phyloP scores from a whole-genome alignment of 2,329 filamentous ascomycete genomes.

The Aureobasidium sp. region DNA sequence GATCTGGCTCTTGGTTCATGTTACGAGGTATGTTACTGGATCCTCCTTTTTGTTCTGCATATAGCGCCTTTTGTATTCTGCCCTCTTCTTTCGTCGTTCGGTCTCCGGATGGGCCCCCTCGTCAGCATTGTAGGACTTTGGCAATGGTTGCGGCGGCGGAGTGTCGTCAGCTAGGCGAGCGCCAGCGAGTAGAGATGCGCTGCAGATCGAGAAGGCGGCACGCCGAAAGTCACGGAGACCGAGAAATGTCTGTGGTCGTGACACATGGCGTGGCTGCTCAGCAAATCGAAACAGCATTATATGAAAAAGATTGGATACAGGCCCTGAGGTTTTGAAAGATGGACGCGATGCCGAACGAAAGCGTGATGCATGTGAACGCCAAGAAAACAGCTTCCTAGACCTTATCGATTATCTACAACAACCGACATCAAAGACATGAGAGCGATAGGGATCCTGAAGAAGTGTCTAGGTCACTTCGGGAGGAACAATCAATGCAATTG shows the following conservation, averaged over 20 bases:
- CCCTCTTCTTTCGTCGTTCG: neutral
- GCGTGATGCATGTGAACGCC: neutral
- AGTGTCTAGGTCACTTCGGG: too few species aligned
- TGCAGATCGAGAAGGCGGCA: neutral
- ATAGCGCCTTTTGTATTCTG: neutral
- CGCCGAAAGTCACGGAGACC: too few species aligned
- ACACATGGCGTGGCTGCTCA: neutral
- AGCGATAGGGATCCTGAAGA: too few species aligned
- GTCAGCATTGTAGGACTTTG: neutral
- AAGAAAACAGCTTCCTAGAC: neutral
- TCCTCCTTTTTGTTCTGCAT: neutral
- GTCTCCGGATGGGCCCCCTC: neutral
- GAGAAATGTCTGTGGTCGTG: neutral
- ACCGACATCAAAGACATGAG: too few species aligned
- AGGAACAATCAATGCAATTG: too few species aligned
- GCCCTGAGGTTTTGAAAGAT: neutral
- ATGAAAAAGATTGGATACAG: too few species aligned
- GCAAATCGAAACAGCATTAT: neutral
- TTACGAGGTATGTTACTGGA: neutral
- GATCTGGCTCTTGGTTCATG: too few species aligned
- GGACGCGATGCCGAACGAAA: neutral
- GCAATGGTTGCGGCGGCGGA: neutral
- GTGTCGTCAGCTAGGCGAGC: neutral
- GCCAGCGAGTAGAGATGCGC: neutral
- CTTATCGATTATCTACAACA: too few species aligned